phyloP scores from a whole-genome alignment of 2,329 filamentous ascomycete genomes.

The Cladophialophora yegresii region DNA sequence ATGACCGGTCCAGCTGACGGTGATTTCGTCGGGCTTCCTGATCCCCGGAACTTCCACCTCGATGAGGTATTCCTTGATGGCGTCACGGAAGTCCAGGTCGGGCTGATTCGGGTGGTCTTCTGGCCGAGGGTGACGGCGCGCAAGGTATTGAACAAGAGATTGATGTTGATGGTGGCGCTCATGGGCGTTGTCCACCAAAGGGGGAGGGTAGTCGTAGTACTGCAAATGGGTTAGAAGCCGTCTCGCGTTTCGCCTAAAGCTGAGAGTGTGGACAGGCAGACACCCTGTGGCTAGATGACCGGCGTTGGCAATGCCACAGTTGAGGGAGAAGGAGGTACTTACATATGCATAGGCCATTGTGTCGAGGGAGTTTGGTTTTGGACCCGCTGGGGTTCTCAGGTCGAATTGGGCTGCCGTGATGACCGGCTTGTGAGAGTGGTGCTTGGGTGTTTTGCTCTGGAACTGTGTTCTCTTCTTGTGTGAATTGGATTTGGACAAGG shows the following conservation, averaged over 20 bases:
- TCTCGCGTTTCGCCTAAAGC: neutral
- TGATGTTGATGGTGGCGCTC: slow-evolving; percentile 30
- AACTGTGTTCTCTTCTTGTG: neutral
- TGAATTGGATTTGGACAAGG: neutral
- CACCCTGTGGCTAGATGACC: neutral
- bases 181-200: slow-evolving; percentile 30
- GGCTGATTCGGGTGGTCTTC: slow-evolving; percentile 35
- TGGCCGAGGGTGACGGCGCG: slow-evolving; percentile 24
- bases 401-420: slow-evolving; percentile 3
- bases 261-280: neutral
- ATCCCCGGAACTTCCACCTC: slow-evolving; percentile 32
- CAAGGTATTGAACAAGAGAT: slow-evolving; percentile 24
- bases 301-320: neutral
- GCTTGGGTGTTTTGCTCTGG: neutral
- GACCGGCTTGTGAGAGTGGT: neutral
- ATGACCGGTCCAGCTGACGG: slow-evolving; percentile 29
- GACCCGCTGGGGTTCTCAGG: neutral
- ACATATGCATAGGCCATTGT: slow-evolving; percentile 30
- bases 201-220: slow-evolving; percentile 33
- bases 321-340: neutral
- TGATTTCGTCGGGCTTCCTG: slow-evolving; percentile 31
- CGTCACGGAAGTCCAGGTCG: slow-evolving; percentile 32
- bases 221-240: neutral
- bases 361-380: slow-evolving; percentile 4
- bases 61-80: slow-evolving; percentile 29